Percentiles rank a stretch among this genome's conserved stretches.
Evolutionary conservation across 371 early-diverging fungal genomes (phyloP).

Genomic region (Blastocladiella emersonii): DNA sequence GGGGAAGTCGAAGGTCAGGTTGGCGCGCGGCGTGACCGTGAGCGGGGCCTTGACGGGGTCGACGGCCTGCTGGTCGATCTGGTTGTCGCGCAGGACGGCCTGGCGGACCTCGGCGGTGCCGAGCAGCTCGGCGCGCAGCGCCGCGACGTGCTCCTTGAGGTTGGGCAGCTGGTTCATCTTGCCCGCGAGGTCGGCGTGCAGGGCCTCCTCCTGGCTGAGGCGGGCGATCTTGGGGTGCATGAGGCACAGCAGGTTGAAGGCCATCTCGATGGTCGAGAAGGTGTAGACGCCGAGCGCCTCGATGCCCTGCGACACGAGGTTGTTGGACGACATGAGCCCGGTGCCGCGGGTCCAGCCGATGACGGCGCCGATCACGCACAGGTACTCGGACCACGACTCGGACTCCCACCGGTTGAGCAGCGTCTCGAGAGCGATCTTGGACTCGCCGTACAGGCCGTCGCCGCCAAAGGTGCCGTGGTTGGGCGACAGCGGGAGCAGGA

Average conservation of each 20-base stretch:
- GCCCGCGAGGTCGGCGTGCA: slow-evolving; percentile 91
- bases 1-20: slow-evolving; percentile 88
- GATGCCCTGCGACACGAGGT: slow-evolving; percentile 79
- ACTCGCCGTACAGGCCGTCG: slow-evolving; percentile 88
- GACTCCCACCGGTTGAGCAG: slow-evolving; percentile 84
- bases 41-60: slow-evolving; percentile 53
- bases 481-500: slow-evolving; percentile 83
- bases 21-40: slow-evolving; percentile 73
- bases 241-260: slow-evolving; percentile 83
- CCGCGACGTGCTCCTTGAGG: slow-evolving; percentile 55
- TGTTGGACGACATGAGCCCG: slow-evolving; percentile 85
- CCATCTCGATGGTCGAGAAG: slow-evolving; percentile 86
- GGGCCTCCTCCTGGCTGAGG: slow-evolving; percentile 62
- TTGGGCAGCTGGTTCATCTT: slow-evolving; percentile 74
- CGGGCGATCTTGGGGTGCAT: slow-evolving; percentile 73
- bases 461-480: slow-evolving; percentile 92
- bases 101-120: slow-evolving; percentile 76
- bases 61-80: slow-evolving; percentile 60
- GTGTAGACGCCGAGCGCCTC: slow-evolving; percentile 85
- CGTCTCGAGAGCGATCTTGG: slow-evolving; percentile 85
- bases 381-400: slow-evolving; percentile 79
- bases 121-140: slow-evolving; percentile 58
- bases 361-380: slow-evolving; percentile 80
- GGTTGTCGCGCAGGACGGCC: slow-evolving; percentile 64
- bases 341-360: slow-evolving; percentile 98